phyloP scores from a whole-genome alignment of 2,329 filamentous ascomycete species.

The Sporothrix sp. region DNA sequence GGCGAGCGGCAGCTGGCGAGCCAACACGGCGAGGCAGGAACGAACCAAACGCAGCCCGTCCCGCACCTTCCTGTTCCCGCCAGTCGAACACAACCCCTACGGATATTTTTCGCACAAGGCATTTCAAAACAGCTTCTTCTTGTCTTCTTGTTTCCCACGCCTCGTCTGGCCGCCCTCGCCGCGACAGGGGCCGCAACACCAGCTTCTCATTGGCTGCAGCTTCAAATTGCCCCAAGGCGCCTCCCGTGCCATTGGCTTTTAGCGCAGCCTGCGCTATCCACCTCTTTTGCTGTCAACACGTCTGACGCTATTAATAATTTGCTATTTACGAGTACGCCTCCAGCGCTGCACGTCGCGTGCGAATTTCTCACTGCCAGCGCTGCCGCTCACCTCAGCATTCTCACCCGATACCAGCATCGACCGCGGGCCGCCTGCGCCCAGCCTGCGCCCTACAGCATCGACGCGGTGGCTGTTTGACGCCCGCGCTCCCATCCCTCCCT shows the following conservation, averaged over 20 bases:
- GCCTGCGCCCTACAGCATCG: conserved; percentile 3
- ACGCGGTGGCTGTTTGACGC: neutral
- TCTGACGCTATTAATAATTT: neutral
- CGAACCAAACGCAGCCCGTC: too few species aligned
- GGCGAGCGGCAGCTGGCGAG: neutral
- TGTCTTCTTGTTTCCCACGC: too few species aligned
- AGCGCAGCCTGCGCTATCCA: conserved; percentile 5
- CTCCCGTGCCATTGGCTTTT: conserved; percentile 7
- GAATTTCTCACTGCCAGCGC: conserved; percentile 6
- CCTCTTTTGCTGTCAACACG: too few species aligned
- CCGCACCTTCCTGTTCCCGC: too few species aligned
- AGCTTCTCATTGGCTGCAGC: neutral
- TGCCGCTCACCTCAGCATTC: too few species aligned
- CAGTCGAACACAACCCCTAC: too few species aligned
- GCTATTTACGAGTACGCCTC: neutral
- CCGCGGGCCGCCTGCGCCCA: neutral
- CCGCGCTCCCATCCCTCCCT: neutral
- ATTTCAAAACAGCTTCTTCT: too few species aligned
- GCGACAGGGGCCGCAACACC: too few species aligned
- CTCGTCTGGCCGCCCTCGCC: too few species aligned
- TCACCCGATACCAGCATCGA: neutral
- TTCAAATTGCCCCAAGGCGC: conserved; percentile 1
- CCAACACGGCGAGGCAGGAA: neutral
- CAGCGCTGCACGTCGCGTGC: conserved; percentile 8
- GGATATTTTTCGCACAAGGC: too few species aligned